phyloP scores from a whole-genome alignment of 1,284 basidiomycete species.

The Stereum hirsutum region DNA sequence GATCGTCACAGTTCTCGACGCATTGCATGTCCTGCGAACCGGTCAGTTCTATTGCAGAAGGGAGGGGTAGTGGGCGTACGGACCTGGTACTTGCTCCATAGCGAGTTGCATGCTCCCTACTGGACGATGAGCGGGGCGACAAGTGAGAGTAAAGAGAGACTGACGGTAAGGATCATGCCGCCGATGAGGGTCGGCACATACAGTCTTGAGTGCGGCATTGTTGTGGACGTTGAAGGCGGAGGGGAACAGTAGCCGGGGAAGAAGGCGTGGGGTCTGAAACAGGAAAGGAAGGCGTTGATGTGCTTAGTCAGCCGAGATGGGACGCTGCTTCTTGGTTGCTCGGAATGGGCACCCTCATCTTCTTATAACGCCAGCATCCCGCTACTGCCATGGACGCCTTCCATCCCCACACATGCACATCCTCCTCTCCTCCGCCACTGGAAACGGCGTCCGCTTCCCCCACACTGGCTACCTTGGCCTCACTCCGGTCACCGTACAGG shows the following conservation, averaged over 20 bases:
- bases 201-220: slow-evolving; percentile 24
- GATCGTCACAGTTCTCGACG: slow-evolving; percentile 78
- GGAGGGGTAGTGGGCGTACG: slow-evolving; percentile 13
- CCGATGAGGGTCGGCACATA: slow-evolving; percentile 47
- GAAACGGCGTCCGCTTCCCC: slow-evolving; percentile 69
- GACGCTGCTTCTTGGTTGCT: no score
- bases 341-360: no score
- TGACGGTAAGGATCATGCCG: slow-evolving; percentile 75
- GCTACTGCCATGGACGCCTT: no score
- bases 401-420: slow-evolving; percentile 50
- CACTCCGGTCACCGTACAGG: slow-evolving; percentile 70
- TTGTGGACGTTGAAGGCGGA: background rate
- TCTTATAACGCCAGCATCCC: no score
- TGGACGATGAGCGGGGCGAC: slow-evolving; percentile 6
- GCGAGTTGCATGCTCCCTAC: slow-evolving; percentile 70
- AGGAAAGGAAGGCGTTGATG: background rate
- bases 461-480: slow-evolving; percentile 71
- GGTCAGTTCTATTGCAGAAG: slow-evolving; percentile 10
- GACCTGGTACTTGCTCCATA: slow-evolving; percentile 77
- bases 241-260: background rate
- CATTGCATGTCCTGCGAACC: slow-evolving; percentile 81
- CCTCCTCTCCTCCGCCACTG: slow-evolving; percentile 46
- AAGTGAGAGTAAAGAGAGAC: slow-evolving; percentile 10
- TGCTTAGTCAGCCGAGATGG: background rate
- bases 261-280: slow-evolving; percentile 8